Percentiles rank a stretch among this genome's conserved stretches.
These are phyloP conservation scores for Neurospora sp. DNA, from an alignment of 2,329 filamentous ascomycete genomes.

Conservation along the genomic window DNA sequence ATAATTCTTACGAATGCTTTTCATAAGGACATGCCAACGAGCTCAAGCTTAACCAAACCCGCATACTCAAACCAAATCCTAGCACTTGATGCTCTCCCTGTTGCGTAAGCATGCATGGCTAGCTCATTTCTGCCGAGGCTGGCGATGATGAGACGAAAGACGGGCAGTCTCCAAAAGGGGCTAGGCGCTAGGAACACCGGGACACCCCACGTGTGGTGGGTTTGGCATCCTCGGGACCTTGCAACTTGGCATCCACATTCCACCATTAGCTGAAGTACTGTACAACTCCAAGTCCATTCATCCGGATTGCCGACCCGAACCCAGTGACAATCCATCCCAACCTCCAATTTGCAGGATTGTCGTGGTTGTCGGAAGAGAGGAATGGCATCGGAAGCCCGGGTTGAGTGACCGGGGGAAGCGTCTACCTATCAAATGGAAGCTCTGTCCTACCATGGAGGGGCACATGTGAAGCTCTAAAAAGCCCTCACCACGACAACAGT, in stretches of 20 bases:
- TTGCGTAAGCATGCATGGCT: background rate
- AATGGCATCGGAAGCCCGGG: background rate
- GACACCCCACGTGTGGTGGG: background rate
- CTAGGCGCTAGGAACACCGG: background rate
- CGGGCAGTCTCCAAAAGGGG: background rate
- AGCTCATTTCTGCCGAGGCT: background rate
- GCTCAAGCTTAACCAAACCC: background rate
- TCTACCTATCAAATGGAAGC: background rate
- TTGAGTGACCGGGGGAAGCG: background rate
- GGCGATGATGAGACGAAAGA: background rate
- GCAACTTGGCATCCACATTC: background rate
- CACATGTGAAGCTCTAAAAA: background rate
- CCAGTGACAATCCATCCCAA: background rate
- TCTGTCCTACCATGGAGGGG: background rate
- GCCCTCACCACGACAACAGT: background rate
- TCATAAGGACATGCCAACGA: background rate
- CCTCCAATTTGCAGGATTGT: background rate
- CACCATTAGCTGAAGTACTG: background rate
- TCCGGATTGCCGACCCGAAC: conserved; percentile 14
- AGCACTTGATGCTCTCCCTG: background rate
- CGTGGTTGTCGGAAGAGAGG: background rate
- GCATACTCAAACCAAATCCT: background rate
- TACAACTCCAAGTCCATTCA: conserved; percentile 11
- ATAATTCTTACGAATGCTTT: background rate
- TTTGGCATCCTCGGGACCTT: background rate